phyloP scores from a whole-genome alignment of 2,329 filamentous ascomycete species.

The Akanthomyces dipterigenus region DNA sequence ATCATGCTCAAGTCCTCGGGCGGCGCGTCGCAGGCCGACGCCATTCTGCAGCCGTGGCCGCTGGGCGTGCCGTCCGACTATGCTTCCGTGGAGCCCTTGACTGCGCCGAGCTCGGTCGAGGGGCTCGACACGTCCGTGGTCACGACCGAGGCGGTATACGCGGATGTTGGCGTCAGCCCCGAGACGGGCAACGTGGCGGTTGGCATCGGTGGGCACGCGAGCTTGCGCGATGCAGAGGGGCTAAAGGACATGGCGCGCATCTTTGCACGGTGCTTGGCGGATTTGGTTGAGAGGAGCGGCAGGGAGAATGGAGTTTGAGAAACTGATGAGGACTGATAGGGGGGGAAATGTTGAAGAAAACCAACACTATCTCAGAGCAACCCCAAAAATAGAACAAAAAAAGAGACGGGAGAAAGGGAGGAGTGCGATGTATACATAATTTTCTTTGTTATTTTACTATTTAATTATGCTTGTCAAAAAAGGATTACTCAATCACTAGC shows the following conservation, averaged over 20 bases:
- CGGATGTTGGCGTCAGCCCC: not conserved
- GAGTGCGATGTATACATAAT: too few relatives aligned
- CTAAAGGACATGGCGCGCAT: not conserved
- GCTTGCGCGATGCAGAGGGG: not conserved
- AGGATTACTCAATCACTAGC: too few relatives aligned
- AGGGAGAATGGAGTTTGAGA: not conserved
- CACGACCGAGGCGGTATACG: not conserved
- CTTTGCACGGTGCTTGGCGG: not conserved
- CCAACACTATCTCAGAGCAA: too few relatives aligned
- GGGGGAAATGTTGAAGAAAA: too few relatives aligned
- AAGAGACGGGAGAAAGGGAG: too few relatives aligned
- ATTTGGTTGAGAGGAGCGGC: not conserved
- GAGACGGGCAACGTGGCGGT: not conserved
- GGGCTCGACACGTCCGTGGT: not conserved
- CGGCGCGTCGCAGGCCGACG: not conserved
- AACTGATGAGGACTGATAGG: too few relatives aligned
- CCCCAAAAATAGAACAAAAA: too few relatives aligned
- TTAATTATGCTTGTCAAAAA: too few relatives aligned
- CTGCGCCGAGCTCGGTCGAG: not conserved
- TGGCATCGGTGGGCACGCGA: not conserved
- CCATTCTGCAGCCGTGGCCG: not conserved
- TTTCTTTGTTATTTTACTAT: too few relatives aligned
- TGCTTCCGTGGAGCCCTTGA: not conserved
- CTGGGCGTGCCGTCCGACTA: constrained; percentile 1
- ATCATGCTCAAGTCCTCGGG: not conserved